Evolutionary conservation across 1,284 basidiomycete species (phyloP).

Genomic region (Wolfiporia cocos): DNA sequence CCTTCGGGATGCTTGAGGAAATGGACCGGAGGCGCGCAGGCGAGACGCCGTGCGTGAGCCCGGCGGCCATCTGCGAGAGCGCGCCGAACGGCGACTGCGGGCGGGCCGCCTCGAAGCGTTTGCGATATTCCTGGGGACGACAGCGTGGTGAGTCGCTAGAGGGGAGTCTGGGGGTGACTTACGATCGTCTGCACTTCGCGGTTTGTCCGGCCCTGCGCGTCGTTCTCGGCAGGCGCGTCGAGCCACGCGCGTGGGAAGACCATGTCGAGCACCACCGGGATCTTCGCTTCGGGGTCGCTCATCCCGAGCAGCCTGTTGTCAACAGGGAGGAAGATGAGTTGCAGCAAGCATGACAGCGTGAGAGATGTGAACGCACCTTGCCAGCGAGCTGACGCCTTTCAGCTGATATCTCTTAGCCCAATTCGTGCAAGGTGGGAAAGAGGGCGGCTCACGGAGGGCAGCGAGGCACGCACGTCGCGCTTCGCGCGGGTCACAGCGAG

Average conservation of each 20-base stretch:
- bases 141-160: not conserved
- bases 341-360: too few relatives aligned
- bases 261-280: constrained; percentile 52
- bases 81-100: constrained; percentile 59
- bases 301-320: constrained; percentile 41
- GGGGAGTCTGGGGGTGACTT: constrained; percentile 7
- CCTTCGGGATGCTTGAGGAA: constrained; percentile 48
- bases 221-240: constrained; percentile 40
- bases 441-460: constrained; percentile 46
- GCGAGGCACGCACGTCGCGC: constrained; percentile 40
- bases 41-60: constrained; percentile 61
- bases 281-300: constrained; percentile 42
- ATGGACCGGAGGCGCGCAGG: constrained; percentile 50
- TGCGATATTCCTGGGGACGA: constrained; percentile 38
- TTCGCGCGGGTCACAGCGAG: constrained; percentile 70
- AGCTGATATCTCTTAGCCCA: constrained; percentile 26
- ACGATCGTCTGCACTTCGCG: constrained; percentile 51
- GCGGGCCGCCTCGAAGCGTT: constrained; percentile 49
- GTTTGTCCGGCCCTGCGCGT: constrained; percentile 56
- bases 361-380: constrained; percentile 20
- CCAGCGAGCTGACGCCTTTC: constrained; percentile 37
- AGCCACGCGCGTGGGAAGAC: constrained; percentile 60
- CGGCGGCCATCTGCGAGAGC: constrained; percentile 74
- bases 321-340: too few relatives aligned
- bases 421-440: not conserved